Conservation (phyloP, 106 monocot species). For the Cymbidium sinense region DNA sequence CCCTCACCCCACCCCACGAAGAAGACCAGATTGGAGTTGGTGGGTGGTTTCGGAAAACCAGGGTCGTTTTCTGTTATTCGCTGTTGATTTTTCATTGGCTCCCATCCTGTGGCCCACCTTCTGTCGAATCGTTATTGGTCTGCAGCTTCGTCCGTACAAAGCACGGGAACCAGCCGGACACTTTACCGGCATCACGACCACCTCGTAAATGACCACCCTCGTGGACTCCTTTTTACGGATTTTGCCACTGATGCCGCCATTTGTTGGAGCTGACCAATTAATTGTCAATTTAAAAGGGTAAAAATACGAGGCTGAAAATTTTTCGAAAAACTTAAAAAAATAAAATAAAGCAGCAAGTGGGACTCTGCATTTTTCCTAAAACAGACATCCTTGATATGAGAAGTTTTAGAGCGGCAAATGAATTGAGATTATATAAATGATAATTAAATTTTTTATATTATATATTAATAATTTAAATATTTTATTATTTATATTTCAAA, state of each 20-base stretch:
- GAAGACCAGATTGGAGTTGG: not conserved
- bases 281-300: not conserved
- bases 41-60: not conserved
- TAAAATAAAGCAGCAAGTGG: not conserved
- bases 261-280: not conserved
- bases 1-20: not conserved
- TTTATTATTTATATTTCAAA: too few relatives aligned
- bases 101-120: not conserved
- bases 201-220: not conserved
- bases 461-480: too few relatives aligned
- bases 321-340: not conserved
- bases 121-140: not conserved
- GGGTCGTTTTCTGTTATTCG: not conserved
- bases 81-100: constrained; percentile 3
- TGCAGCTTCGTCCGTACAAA: not conserved
- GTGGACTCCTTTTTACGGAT: not conserved
- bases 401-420: too few relatives aligned
- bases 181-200: not conserved
- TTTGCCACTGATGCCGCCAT: not conserved
- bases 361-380: not conserved
- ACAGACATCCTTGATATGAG: not conserved
- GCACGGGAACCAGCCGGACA: not conserved
- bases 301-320: not conserved
- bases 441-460: too few relatives aligned
- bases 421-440: too few relatives aligned